These are phyloP conservation scores for Coemansia sp. DNA, from an alignment of 192 early-diverging fungal species.

Conservation along the genomic window DNA sequence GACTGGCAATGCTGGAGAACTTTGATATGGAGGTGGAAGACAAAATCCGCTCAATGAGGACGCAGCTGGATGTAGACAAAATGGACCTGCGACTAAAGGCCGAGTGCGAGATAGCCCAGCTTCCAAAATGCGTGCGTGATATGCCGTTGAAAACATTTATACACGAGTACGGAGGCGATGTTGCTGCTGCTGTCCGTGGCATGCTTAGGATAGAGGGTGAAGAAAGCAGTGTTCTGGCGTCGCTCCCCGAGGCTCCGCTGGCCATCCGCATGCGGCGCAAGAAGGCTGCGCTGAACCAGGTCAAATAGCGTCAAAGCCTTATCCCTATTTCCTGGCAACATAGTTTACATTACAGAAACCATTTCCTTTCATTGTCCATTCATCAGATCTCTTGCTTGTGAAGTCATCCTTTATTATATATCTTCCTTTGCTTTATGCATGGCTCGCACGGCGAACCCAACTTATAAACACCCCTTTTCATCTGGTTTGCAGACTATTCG, in stretches of 20 bases:
- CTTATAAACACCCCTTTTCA: too few species aligned
- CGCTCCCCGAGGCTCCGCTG: slow-evolving; percentile 37
- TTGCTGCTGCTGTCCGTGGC: slow-evolving; percentile 38
- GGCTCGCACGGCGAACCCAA: too few species aligned
- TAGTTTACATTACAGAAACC: too few species aligned
- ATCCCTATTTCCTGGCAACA: not conserved
- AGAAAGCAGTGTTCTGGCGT: slow-evolving; percentile 5
- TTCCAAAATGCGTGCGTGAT: slow-evolving; percentile 45
- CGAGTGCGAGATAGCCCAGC: slow-evolving; percentile 49
- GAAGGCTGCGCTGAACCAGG: slow-evolving; percentile 14
- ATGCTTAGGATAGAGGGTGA: slow-evolving; percentile 26
- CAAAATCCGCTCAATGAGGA: slow-evolving; percentile 49
- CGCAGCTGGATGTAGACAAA: slow-evolving; percentile 45
- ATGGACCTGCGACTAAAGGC: slow-evolving; percentile 41
- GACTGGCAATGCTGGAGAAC: slow-evolving; percentile 50
- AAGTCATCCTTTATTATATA: slow-evolving; percentile 1
- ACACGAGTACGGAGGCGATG: slow-evolving; percentile 44
- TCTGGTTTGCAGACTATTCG: too few species aligned
- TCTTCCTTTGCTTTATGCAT: not conserved
- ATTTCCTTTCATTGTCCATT: too few species aligned
- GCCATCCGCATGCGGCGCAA: slow-evolving; percentile 41
- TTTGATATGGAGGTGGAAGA: slow-evolving; percentile 54
- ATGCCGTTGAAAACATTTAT: slow-evolving; percentile 46
- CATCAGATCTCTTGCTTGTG: too few species aligned
- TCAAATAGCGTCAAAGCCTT: not conserved